These are phyloP conservation scores for Bretschneidera sinensis DNA, from an alignment of 345 rosid genomes.

Conservation along the genomic window DNA sequence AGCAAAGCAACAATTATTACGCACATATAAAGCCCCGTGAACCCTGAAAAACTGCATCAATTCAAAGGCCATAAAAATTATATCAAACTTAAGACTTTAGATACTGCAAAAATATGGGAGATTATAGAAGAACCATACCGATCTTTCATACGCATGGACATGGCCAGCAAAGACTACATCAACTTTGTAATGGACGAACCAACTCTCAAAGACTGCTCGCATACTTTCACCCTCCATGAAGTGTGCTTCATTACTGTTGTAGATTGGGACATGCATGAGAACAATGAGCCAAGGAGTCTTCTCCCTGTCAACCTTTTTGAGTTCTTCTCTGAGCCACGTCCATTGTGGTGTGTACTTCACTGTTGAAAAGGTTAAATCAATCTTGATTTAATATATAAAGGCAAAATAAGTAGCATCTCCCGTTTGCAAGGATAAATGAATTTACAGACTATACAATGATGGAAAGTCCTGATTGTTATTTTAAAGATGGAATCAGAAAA, in stretches of 20 bases:
- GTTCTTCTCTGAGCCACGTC: constrained; percentile 69
- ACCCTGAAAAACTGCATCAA: neutral
- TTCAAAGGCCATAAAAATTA: neutral
- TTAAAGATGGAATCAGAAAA: too few species aligned
- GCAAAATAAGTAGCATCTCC: neutral
- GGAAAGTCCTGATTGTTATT: too few species aligned
- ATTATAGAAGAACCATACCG: constrained; percentile 39
- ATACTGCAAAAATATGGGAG: neutral
- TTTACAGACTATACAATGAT: too few species aligned
- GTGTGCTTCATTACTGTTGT: constrained; percentile 85
- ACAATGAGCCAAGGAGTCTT: constrained; percentile 96
- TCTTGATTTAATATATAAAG: neutral
- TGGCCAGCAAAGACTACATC: constrained; percentile 92
- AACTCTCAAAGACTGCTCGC: constrained; percentile 71
- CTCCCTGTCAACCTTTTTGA: constrained; percentile 76
- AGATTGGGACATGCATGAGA: constrained; percentile 81
- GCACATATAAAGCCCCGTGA: neutral
- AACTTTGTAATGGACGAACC: constrained; percentile 67
- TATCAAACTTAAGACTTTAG: too few species aligned
- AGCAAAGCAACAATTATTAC: neutral
- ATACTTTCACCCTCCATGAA: constrained; percentile 96
- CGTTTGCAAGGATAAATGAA: too few species aligned
- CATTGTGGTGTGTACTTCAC: constrained; percentile 93
- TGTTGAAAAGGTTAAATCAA: constrained; percentile 19
- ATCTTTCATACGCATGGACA: constrained; percentile 99